Evolutionary conservation across 495 filamentous ascomycete genomes (phyloP), one percentile per base, ranked within the genome.

Genomic region (Tetracladium setigerum): DNA sequence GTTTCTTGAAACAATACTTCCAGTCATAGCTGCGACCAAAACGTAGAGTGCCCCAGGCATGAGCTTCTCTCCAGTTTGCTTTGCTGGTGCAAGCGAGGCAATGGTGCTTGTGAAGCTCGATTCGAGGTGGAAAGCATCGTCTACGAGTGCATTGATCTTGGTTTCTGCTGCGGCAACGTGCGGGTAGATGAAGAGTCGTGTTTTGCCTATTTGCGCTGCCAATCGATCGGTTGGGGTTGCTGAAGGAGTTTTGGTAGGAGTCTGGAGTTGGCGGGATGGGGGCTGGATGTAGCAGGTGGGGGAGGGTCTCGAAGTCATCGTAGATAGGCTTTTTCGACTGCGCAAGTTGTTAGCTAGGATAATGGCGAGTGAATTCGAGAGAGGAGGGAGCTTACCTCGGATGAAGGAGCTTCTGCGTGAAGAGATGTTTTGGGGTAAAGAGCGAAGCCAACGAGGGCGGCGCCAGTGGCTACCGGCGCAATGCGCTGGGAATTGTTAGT

Each of bases 181-280:
- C 6, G 66, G 57, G 74, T 96, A 83, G 34, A 94, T 66, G 71
- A 84, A 86, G 33, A 95, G 73, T n/a, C 92, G 86, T 38, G 73
- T 84, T 53, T 72, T 74, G 47, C 83, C 75, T 63, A 98, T 81
- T 62, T 95, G 80, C n/a, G 69, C 72, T 38, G 91, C 88, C 33
- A 98, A 77, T 47, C 90, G 84, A 63, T 95, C 91, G 41, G 92
- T 96, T 13, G 87, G 91, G 11, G 91, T 89, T 13, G 87, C 86
- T n/a, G 49, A 49, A 0, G 38, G 18, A 12, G 48, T 18, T 41
- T 57, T 57, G 7, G 19, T 44, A 15, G 42, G 33, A 16, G 5
- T 37, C 27, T 44, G 17, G 17, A 49, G 18, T 27, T 13, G 18
- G 39, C 9, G 17, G 38, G 46, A 38, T 5, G 46, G 19, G 50